phyloP scores from a whole-genome alignment of 129 eudicot genomes.

The Flaveria brownii region DNA sequence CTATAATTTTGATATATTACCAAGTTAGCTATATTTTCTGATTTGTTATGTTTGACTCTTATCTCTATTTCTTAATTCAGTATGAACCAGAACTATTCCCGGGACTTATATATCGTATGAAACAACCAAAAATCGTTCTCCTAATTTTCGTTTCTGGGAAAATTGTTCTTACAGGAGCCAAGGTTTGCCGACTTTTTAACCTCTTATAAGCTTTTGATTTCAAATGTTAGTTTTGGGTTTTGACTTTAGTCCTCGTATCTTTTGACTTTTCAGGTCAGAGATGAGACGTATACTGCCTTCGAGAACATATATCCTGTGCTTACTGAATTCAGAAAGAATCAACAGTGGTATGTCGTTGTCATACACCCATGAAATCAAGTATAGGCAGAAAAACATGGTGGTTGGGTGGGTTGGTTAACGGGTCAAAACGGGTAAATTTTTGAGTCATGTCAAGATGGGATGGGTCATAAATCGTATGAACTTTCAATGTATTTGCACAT shows the following conservation, averaged over 20 bases:
- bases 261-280: constrained; percentile 55
- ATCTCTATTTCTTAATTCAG: constrained; percentile 36
- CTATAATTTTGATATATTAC: neutral
- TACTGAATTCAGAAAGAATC: constrained; percentile 75
- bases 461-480: neutral
- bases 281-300: constrained; percentile 76
- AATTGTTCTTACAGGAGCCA: constrained; percentile 88
- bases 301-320: constrained; percentile 90
- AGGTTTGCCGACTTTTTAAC: constrained; percentile 41
- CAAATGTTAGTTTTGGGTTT: neutral
- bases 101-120: constrained; percentile 85
- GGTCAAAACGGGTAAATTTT: neutral
- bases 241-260: neutral
- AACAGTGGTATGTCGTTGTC: constrained; percentile 59
- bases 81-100: constrained; percentile 92
- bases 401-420: neutral
- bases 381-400: neutral
- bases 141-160: constrained; percentile 86
- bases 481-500: neutral
- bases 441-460: neutral
- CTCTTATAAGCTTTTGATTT: neutral
- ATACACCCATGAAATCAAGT: neutral
- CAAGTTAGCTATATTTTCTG: neutral
- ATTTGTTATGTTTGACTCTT: neutral
- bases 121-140: constrained; percentile 82